Evolutionary conservation across 768 basidiomycete species (phyloP), one percentile per base, ranked within the genome.

Genomic region (Boletales sp.): DNA sequence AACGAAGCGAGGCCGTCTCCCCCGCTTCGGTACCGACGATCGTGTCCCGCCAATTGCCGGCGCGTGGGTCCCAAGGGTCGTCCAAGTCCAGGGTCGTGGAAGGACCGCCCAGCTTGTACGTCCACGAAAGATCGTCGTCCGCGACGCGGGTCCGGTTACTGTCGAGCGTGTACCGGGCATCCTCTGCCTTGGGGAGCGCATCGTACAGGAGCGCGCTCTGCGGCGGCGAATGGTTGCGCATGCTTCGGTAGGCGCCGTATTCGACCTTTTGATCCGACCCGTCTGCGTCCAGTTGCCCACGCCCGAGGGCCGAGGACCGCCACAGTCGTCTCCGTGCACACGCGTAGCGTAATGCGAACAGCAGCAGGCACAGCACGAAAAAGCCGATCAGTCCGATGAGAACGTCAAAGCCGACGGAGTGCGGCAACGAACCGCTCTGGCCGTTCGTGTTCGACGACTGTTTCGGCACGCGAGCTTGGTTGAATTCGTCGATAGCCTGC

Each of bases 401-500:
- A 5, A 87, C 78, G 44, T 81, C 75, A 45, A 88, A 64, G 5
- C 86, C 88, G 5, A 87, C 73, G 1, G 75, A 78, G 5, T 83
- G 57, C 52, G 72, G 73, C 45, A 73, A 69, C 18, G 69, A 70
- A 5, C 53, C 61, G 7, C 43, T 17, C n/a, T 53, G 47, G 4
- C 59, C 19, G 30, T 40, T 15, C 3, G 48, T 19, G 18, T 60
- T 61, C n/a, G 88, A 67, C 0, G 87, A 81, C 50, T 81, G 74
- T 42, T 83, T 77, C 30, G 84, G 68, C 13, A 90, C 79, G 5
- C 90, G 81, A 5, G 89, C 86, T 5, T 73, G 77, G 40, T 81
- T 62, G 68, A 90, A 92, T 54, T 90, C 86, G 2, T 75, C 66
- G 51, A 90, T 58, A 0, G 90, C 89, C 5, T 61, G 63, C 0